Evolutionary conservation across 345 rosid species (phyloP).

Genomic region (Eucalyptus caleyi): DNA sequence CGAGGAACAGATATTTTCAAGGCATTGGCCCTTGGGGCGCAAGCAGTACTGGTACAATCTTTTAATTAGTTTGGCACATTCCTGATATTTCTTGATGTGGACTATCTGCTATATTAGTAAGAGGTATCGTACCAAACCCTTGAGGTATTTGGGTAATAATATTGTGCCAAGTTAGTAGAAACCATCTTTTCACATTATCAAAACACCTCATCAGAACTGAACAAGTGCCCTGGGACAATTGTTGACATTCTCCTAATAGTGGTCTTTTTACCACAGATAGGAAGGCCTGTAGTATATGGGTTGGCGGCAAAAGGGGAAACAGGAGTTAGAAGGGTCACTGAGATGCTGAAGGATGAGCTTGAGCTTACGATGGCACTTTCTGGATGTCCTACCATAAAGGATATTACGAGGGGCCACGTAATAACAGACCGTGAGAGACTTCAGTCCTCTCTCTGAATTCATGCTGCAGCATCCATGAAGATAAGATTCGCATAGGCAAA

Average conservation of each 20-base stretch:
- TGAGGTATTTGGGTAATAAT: not conserved
- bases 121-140: not conserved
- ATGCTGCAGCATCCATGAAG: not conserved
- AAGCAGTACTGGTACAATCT: slow-evolving; percentile 70
- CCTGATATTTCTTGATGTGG: not conserved
- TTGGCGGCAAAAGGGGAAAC: slow-evolving; percentile 70
- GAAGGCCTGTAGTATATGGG: slow-evolving; percentile 72
- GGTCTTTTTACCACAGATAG: slow-evolving; percentile 37
- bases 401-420: slow-evolving; percentile 55
- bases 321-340: slow-evolving; percentile 48
- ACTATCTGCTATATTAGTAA: not conserved
- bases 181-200: not conserved
- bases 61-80: not conserved
- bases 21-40: slow-evolving; percentile 86
- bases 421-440: slow-evolving; percentile 26
- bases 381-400: slow-evolving; percentile 51
- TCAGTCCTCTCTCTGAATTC: slow-evolving; percentile 31
- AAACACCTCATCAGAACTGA: not conserved
- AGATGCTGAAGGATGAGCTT: slow-evolving; percentile 72
- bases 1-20: slow-evolving; percentile 86
- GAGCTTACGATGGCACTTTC: slow-evolving; percentile 74
- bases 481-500: not conserved
- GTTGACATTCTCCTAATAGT: not conserved
- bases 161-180: not conserved
- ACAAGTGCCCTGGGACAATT: not conserved